Evolutionary conservation across 2,329 filamentous ascomycete genomes (phyloP).

Genomic region (Ilyonectria mors-panacis): DNA sequence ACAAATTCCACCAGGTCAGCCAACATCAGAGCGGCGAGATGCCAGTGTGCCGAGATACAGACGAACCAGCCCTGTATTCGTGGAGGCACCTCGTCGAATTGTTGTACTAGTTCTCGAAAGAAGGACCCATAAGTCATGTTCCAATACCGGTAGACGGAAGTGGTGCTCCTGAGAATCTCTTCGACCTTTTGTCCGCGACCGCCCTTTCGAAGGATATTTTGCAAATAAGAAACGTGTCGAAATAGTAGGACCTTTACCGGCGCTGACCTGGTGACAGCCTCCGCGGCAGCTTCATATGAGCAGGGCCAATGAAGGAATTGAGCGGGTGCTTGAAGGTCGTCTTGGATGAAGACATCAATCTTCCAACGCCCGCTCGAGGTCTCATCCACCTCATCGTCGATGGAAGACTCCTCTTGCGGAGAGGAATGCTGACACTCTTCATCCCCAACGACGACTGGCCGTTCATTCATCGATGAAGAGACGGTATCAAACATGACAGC

Average conservation of each 20-base stretch:
- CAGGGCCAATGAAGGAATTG: conserved; percentile 64
- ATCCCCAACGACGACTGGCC: conserved; percentile 54
- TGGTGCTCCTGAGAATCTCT: conserved; percentile 61
- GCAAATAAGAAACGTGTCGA: conserved; percentile 54
- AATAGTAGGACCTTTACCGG: conserved; percentile 58
- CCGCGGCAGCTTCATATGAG: conserved; percentile 63
- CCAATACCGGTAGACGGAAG: conserved; percentile 69
- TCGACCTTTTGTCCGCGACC: conserved; percentile 58
- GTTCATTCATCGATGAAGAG: conserved; percentile 65
- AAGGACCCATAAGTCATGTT: conserved; percentile 65
- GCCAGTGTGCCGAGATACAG: conserved; percentile 70
- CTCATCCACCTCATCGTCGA: not conserved
- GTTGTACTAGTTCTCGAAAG: conserved; percentile 63
- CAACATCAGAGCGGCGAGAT: conserved; percentile 68
- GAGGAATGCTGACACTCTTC: conserved; percentile 56
- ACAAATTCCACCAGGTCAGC: conserved; percentile 67
- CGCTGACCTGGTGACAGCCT: conserved; percentile 63
- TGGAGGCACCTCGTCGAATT: conserved; percentile 64
- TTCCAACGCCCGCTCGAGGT: conserved; percentile 40
- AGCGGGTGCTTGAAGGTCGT: conserved; percentile 43
- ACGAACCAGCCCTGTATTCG: conserved; percentile 73
- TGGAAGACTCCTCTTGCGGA: conserved; percentile 29
- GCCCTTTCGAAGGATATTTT: conserved; percentile 62
- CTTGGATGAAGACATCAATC: conserved; percentile 43
- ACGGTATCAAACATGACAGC: conserved; percentile 73